Evolutionary conservation across 179 eudicot species (phyloP).

Genomic region (Pouteria campechiana): DNA sequence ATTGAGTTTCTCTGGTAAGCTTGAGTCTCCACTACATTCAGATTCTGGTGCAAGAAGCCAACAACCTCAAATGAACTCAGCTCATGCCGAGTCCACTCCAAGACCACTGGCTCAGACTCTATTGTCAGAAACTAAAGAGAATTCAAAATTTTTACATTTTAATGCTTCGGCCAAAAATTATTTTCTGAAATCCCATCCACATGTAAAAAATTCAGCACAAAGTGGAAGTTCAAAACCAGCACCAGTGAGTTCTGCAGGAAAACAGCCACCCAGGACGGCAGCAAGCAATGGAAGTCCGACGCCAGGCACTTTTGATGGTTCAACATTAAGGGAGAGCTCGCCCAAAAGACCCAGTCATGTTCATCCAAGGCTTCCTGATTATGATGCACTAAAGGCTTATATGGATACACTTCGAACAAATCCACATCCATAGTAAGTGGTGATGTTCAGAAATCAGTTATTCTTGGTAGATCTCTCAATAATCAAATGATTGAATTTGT

Average conservation of each 20-base stretch:
- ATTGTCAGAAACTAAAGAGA: constrained; percentile 4
- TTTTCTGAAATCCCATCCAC: constrained; percentile 9
- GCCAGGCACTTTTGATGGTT: constrained; percentile 10
- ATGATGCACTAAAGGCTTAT: constrained; percentile 50
- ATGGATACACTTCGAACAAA: constrained; percentile 41
- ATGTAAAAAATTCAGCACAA: constrained; percentile 6
- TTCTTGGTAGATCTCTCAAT: too few relatives aligned
- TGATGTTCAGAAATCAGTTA: too few relatives aligned
- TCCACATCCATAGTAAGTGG: constrained; percentile 11
- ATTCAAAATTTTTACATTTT: too few relatives aligned
- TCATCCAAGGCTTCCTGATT: constrained; percentile 97
- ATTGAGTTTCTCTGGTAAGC: constrained; percentile 5
- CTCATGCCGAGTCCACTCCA: constrained; percentile 14
- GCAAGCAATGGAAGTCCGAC: constrained; percentile 12
- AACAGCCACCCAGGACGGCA: constrained; percentile 12
- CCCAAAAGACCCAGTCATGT: constrained; percentile 66
- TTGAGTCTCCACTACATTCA: constrained; percentile 10
- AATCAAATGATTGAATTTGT: too few relatives aligned
- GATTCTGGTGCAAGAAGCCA: constrained; percentile 15
- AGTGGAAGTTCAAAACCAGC: constrained; percentile 9
- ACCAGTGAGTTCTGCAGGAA: constrained; percentile 11
- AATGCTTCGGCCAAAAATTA: too few relatives aligned
- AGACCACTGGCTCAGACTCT: constrained; percentile 8
- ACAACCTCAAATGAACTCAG: constrained; percentile 13
- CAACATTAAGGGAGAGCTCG: constrained; percentile 30